Evolutionary conservation across 208 protist genomes (phyloP).

Genomic region (Trypanosoma cruzi): DNA sequence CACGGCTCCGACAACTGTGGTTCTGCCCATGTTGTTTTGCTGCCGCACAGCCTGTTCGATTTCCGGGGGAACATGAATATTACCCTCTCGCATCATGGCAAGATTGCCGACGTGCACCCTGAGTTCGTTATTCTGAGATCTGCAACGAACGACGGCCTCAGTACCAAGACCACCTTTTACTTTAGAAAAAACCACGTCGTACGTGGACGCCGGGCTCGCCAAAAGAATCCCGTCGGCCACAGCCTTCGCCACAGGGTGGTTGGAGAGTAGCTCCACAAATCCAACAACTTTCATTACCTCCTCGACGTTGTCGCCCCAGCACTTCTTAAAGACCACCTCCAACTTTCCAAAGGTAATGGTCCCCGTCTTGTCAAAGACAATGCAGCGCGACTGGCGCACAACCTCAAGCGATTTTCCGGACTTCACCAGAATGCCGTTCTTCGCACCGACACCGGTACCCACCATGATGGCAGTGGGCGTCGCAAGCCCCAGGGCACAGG

Average conservation of each 20-base stretch:
- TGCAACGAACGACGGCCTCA: slow-evolving; percentile 41
- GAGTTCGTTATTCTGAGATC: neutral
- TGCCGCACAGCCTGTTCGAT: slow-evolving; percentile 30
- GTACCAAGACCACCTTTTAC: slow-evolving; percentile 56
- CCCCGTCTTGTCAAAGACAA: slow-evolving; percentile 98
- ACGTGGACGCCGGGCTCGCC: slow-evolving; percentile 14
- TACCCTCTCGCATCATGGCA: slow-evolving; percentile 40
- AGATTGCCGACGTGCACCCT: slow-evolving; percentile 83
- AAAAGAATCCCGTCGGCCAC: slow-evolving; percentile 34
- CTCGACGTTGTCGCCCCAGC: slow-evolving; percentile 9
- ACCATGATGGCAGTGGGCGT: slow-evolving; percentile 98
- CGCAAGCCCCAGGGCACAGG: slow-evolving; percentile 96
- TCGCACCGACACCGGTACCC: slow-evolving; percentile 94
- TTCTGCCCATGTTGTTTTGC: slow-evolving; percentile 45
- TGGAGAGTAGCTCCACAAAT: slow-evolving; percentile 67
- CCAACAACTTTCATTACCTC: slow-evolving; percentile 36
- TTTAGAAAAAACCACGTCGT: slow-evolving; percentile 40
- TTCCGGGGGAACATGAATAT: slow-evolving; percentile 33
- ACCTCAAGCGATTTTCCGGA: slow-evolving; percentile 89
- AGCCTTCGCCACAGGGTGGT: slow-evolving; percentile 91
- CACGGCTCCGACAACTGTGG: slow-evolving; percentile 81
- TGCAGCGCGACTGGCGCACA: slow-evolving; percentile 64
- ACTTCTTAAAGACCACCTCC: slow-evolving; percentile 53
- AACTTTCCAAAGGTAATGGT: slow-evolving; percentile 95
- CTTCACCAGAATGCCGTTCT: slow-evolving; percentile 94